phyloP scores from a whole-genome alignment of 257 asterid species.

The Handroanthus guayacan region DNA sequence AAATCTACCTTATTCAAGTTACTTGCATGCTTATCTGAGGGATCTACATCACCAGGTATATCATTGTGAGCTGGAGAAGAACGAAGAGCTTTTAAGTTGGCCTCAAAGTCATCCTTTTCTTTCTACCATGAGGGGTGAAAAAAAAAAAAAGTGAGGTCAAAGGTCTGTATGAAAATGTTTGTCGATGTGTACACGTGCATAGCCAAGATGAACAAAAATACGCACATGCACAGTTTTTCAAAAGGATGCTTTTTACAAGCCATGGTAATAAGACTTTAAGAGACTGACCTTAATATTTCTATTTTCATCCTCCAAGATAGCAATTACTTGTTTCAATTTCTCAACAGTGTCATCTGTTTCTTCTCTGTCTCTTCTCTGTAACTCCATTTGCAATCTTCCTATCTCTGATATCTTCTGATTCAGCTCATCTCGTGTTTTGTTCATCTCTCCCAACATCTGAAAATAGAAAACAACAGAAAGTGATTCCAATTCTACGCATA shows the following conservation, averaged over 20 bases:
- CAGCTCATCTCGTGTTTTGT: constrained; percentile 59
- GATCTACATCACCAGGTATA: constrained; percentile 42
- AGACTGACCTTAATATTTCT: constrained; percentile 66
- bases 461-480: constrained; percentile 27
- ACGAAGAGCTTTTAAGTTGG: constrained; percentile 59
- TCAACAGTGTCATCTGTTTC: constrained; percentile 52
- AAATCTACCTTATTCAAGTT: constrained; percentile 59
- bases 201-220: constrained; percentile 8
- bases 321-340: constrained; percentile 60
- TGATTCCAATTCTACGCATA: neutral
- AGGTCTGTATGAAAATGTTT: constrained; percentile 36
- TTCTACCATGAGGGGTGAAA: constrained; percentile 59
- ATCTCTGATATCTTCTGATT: constrained; percentile 70
- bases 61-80: constrained; percentile 49
- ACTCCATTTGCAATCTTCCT: constrained; percentile 64
- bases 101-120: constrained; percentile 74
- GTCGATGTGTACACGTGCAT: constrained; percentile 33
- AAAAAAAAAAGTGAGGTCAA: constrained; percentile 42
- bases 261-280: constrained; percentile 30
- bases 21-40: constrained; percentile 41
- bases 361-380: constrained; percentile 56
- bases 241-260: constrained; percentile 24
- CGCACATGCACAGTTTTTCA: constrained; percentile 12
- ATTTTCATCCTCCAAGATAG: constrained; percentile 74
- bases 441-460: constrained; percentile 70